Conservation (phyloP, 139 green algal genomes). For the Choricystis sp. region DNA sequence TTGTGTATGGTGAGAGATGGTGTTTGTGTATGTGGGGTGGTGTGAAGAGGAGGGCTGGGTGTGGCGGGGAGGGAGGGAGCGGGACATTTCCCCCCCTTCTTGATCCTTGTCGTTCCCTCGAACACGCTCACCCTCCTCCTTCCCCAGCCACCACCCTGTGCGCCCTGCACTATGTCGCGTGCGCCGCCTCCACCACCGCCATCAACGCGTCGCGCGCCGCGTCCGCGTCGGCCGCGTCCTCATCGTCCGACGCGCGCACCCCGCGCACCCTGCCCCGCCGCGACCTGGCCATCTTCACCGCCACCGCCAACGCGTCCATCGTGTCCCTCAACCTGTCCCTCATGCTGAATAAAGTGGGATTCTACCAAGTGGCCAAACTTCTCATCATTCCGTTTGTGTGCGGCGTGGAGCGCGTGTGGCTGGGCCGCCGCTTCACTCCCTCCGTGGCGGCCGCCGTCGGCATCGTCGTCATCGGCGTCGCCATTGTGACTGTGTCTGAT, state of each 20-base stretch:
- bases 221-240: no score
- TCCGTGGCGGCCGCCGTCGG: conserved; percentile 37
- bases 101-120: background rate
- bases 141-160: conserved; percentile 32
- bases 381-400: conserved; percentile 87
- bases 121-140: no score
- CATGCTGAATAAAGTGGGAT: conserved; percentile 42
- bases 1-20: background rate
- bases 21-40: no score
- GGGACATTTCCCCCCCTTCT: conserved; percentile 1
- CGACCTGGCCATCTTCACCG: conserved; percentile 30
- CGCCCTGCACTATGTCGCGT: conserved; percentile 40
- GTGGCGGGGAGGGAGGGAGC: background rate
- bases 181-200: conserved; percentile 21
- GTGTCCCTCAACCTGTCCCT: conserved; percentile 37
- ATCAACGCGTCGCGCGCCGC: conserved; percentile 11
- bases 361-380: conserved; percentile 85
- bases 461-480: conserved; percentile 61
- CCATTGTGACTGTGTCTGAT: conserved; percentile 69
- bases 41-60: background rate
- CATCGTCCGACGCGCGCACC: no score
- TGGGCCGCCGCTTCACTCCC: conserved; percentile 39
- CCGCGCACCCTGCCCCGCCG: no score
- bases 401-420: conserved; percentile 62
- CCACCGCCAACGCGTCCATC: conserved; percentile 35